Evolutionary conservation across 2,329 filamentous ascomycete species (phyloP).

Genomic region (Teratosphaeria viscida): DNA sequence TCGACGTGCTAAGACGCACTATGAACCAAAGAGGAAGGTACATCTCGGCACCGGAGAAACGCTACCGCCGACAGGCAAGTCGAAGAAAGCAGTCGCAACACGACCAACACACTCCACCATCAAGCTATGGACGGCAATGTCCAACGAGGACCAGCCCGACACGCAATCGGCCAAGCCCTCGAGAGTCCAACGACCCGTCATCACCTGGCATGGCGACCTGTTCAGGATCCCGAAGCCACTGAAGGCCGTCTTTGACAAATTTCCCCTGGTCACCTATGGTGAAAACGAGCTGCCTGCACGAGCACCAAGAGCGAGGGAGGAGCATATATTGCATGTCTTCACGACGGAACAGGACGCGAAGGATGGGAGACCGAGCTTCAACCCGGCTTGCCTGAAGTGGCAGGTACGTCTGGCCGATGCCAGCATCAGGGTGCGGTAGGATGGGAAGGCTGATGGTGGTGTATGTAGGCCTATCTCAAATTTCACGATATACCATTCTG

Average conservation of each 20-base stretch:
- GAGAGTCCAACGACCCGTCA: neutral
- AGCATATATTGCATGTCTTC: slow-evolving; percentile 67
- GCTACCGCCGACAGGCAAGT: neutral
- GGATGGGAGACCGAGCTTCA: slow-evolving; percentile 63
- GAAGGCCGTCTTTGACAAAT: slow-evolving; percentile 71
- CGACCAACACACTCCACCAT: neutral
- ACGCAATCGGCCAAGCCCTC: neutral
- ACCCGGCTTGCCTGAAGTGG: slow-evolving; percentile 91
- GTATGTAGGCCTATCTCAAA: slow-evolving; percentile 65
- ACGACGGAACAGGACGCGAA: slow-evolving; percentile 52
- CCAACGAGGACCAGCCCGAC: slow-evolving; percentile 10
- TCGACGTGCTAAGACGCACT: neutral
- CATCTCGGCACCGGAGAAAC: neutral
- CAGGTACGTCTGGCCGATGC: slow-evolving; percentile 53
- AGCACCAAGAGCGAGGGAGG: slow-evolving; percentile 36
- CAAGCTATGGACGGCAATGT: slow-evolving; percentile 15
- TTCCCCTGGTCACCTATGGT: slow-evolving; percentile 68
- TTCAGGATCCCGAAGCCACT: slow-evolving; percentile 62
- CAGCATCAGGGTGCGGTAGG: neutral
- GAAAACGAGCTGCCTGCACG: slow-evolving; percentile 64
- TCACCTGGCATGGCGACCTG: slow-evolving; percentile 8
- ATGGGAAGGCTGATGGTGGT: neutral
- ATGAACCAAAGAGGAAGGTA: neutral
- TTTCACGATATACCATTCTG: slow-evolving; percentile 61
- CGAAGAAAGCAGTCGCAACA: neutral